Evolutionary conservation across 1,284 basidiomycete genomes (phyloP), one percentile per base, ranked within the genome.

Genomic region (Inonotus hispidus): DNA sequence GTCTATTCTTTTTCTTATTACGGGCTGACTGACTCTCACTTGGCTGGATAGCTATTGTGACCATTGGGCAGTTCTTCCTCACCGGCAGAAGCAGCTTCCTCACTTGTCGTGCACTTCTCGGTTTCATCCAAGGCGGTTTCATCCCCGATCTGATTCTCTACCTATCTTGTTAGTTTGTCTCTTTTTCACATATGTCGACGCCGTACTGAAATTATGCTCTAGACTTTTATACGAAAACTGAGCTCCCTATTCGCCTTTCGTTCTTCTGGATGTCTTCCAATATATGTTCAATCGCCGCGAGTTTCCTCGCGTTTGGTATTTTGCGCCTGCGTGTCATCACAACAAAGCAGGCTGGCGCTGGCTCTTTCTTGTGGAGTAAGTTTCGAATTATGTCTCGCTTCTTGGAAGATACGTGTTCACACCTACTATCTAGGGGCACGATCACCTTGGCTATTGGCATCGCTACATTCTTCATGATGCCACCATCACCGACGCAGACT

Each of bases 191-290:
- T n/a, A n/a, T n/a, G n/a, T 29, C 4, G n/a, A 25, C 29, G 25
- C 47, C 19, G 13, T n/a, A 14, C 37, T 27, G 13, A 38, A 55
- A 16, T 21, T 29, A 23, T 29, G 11, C 53, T 14, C 14, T 63
- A 79, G 78, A 88, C 68, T 90, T 82, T 67, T 88, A 88, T 70
- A 87, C 82, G 2, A 85, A 84, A 69, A 79, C 72, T 3, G 85
- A 88, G 68, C 75, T 91, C 2, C 87, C 87, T 0, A 71, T 88
- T 43, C 82, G 89, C 1, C 73, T 90, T 6, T 80, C 84, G 0
- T 73, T 80, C 52, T 90, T 90, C 73, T 90, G 85, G 87, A 80
- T 85, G 65, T 86, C 82, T 41, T 78, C 79, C n/a, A 76, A 81
- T 64, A 61, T 82, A 6, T 79, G 79, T 59, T 72, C 71, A 19